Evolutionary conservation across 2,329 filamentous ascomycete species (phyloP).

Genomic region (Fusarium camptoceras): DNA sequence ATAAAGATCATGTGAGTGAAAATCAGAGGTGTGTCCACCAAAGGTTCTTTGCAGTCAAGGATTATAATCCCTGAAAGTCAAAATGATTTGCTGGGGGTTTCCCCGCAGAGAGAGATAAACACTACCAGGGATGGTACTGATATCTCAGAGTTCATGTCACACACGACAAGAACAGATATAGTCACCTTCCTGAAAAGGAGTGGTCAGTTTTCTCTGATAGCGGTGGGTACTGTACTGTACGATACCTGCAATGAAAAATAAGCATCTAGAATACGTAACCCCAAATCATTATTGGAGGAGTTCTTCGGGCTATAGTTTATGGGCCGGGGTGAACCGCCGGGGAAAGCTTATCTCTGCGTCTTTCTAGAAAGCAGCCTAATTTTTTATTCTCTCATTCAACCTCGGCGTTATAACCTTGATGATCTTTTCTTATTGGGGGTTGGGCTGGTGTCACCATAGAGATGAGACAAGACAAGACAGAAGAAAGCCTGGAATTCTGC

Average conservation of each 20-base stretch:
- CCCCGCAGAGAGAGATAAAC: constrained; percentile 44
- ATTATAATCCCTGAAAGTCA: not conserved
- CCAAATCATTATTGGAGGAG: constrained; percentile 3
- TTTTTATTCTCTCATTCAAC: constrained; percentile 1
- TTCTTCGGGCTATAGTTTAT: not conserved
- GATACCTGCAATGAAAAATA: not conserved
- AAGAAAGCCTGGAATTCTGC: constrained; percentile 14
- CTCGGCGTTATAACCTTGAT: constrained; percentile 1
- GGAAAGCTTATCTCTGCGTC: constrained; percentile 23
- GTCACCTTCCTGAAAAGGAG: constrained; percentile 36
- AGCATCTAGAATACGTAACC: not conserved
- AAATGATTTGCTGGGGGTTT: constrained; percentile 16
- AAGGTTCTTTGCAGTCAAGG: not conserved
- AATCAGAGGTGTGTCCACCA: constrained; percentile 11
- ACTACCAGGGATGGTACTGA: constrained; percentile 18
- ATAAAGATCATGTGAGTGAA: constrained; percentile 37
- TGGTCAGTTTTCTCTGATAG: constrained; percentile 24
- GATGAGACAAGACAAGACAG: constrained; percentile 8
- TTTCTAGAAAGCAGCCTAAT: constrained; percentile 25
- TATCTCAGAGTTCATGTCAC: constrained; percentile 15
- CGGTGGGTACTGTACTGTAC: constrained; percentile 18
- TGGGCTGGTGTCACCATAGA: constrained; percentile 1
- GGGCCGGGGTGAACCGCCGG: constrained; percentile 1
- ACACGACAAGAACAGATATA: constrained; percentile 3
- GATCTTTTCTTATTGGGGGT: constrained; percentile 17